Base-by-base conservation (phyloP, 345 rosid genomes). In the Sonneratia alba region DNA sequence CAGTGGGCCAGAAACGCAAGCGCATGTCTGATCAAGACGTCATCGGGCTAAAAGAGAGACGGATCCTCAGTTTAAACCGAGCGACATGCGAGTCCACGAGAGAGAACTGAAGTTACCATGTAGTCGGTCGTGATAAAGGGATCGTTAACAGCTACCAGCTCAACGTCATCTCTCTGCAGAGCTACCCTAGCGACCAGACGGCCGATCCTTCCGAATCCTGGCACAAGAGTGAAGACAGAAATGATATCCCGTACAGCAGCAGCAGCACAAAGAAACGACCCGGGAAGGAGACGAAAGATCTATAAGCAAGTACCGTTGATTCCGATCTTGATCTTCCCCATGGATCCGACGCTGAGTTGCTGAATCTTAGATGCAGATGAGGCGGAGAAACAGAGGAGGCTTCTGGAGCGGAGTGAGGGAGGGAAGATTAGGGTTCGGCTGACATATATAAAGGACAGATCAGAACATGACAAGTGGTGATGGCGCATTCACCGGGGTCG, bases 121-220 rank as follows among this genome's bases (percentile, higher is more conserved):
- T 70, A 70, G 4, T 70, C 72, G 36, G 72, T 70, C 45, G 72
- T 70, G 45, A 70, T 70, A 62, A 70, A 70, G 36, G 72, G 72
- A 19, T 70, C 72, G 19, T 70, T 70, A 36, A 70, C 65, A 53
- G 72, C 72, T 11, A 70, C 72, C 10, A 70, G 72, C 43, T 70
- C 72, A 56, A 70, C 72, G 36, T 70, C 72, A 42, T 70, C 72
- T 18, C 72, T 53, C 63, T 70, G 72, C 21, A 70, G 65, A 70
- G 72, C 72, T 7, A 70, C 72, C 36, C 72, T 53, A 0, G 72
- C 72, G 27, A 70, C 72, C 63, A 70, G 55, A 53, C 72, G 42
- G 19, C 72, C 65, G 47, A 70, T 51, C 63, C 72, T 3, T 47
- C 51, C 51, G 51, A 47, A 47, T 13, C 51, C 51, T 47, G 51